Evolutionary conservation across 73 alveolate species (phyloP).

Genomic region (Symbiodinium pilosum): DNA sequence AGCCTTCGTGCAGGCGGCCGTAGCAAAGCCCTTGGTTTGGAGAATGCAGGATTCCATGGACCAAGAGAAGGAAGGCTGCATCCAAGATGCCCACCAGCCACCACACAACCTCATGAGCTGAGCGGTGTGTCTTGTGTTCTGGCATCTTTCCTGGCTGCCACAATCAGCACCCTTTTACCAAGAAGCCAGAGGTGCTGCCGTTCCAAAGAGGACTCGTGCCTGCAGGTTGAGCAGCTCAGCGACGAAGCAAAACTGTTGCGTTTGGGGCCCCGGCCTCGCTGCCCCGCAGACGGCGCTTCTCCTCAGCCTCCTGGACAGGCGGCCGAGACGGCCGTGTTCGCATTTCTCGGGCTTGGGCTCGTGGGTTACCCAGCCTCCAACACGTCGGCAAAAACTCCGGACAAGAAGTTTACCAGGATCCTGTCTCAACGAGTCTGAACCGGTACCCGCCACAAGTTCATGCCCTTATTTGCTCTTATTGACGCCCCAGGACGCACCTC

Average conservation of each 20-base stretch:
- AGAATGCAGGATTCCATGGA: no score
- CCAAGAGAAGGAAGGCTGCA: neutral
- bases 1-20: neutral
- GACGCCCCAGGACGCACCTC: no score
- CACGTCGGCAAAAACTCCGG: constrained; percentile 73
- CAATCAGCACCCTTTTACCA: neutral
- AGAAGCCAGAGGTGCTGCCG: neutral
- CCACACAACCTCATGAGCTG: neutral
- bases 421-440: neutral
- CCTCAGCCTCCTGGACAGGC: neutral
- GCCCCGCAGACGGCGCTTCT: neutral
- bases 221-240: no score
- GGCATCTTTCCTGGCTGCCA: no score
- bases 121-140: no score
- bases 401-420: constrained; percentile 65
- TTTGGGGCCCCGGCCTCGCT: neutral
- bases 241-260: no score
- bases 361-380: neutral
- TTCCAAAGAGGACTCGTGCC: constrained; percentile 1
- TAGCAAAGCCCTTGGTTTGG: neutral
- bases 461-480: no score
- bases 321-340: neutral
- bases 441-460: no score
- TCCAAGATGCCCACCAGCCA: constrained; percentile 13
- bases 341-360: no score